phyloP scores from a whole-genome alignment of 2,329 filamentous ascomycete genomes.

The Diaporthe ampelina region DNA sequence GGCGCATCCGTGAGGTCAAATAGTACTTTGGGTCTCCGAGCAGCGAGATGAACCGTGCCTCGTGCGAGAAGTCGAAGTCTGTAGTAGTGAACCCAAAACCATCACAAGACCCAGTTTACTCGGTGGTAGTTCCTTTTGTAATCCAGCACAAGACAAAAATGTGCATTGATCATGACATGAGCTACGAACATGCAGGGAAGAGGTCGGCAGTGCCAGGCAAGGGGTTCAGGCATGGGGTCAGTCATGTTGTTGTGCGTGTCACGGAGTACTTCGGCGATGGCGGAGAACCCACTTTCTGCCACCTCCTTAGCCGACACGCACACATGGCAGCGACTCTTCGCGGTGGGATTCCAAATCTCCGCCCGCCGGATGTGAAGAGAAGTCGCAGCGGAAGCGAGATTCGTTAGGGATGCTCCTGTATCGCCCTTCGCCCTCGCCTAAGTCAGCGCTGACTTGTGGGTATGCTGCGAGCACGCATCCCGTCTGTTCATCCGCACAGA shows the following conservation, averaged over 20 bases:
- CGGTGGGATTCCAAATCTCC: slow-evolving; percentile 17
- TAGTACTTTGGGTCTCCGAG: neutral
- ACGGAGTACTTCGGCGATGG: slow-evolving; percentile 26
- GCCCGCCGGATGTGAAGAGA: neutral
- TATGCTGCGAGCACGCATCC: slow-evolving; percentile 12
- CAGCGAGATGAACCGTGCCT: neutral
- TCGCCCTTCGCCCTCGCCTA: neutral
- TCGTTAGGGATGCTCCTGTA: slow-evolving; percentile 26
- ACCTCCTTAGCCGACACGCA: neutral
- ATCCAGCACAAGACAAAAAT: neutral
- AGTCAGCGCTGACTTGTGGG: slow-evolving; percentile 23
- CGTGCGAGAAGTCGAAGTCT: neutral
- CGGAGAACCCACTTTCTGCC: slow-evolving; percentile 8
- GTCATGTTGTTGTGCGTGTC: slow-evolving; percentile 13
- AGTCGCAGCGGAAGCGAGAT: slow-evolving; percentile 17
- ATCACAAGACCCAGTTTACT: neutral
- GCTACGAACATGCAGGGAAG: slow-evolving; percentile 28
- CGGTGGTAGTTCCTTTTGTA: slow-evolving; percentile 29
- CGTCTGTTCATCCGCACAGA: slow-evolving; percentile 31
- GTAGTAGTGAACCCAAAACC: neutral
- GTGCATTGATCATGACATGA: slow-evolving; percentile 32
- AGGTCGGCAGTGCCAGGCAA: neutral
- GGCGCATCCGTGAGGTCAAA: slow-evolving; percentile 8
- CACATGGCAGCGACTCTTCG: neutral
- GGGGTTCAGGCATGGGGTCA: slow-evolving; percentile 15